Percentiles rank a stretch among this genome's conserved stretches.
Conservation (phyloP, 495 filamentous ascomycete species). For the Amorphotheca resinae region DNA sequence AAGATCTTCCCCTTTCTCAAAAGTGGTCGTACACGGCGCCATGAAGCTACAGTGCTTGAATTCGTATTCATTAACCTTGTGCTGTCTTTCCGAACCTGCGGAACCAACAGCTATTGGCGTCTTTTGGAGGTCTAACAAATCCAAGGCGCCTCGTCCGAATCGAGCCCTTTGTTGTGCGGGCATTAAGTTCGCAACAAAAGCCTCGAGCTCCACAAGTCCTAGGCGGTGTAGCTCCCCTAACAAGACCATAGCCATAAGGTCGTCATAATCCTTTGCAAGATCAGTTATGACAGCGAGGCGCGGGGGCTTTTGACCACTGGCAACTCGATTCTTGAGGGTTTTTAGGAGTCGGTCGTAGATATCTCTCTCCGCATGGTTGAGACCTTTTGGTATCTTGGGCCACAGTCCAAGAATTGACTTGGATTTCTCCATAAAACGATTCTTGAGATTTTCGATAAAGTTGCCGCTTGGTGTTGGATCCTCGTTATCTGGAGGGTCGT, state of each 20-base stretch:
- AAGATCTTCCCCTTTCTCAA: constrained; percentile 10
- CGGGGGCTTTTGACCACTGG: not conserved
- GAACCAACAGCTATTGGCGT: constrained; percentile 13
- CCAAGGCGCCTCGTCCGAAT: constrained; percentile 16
- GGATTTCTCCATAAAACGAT: not conserved
- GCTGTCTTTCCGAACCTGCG: constrained; percentile 1
- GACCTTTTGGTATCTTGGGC: not conserved
- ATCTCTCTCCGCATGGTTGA: not conserved
- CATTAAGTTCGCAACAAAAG: constrained; percentile 17
- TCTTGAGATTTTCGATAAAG: not conserved
- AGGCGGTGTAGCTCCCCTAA: constrained; percentile 6
- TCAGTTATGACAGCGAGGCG: constrained; percentile 4
- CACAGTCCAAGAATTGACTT: not conserved
- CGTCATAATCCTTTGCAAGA: constrained; percentile 6
- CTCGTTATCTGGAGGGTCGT: not conserved
- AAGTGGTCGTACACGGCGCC: not conserved
- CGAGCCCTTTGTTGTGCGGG: constrained; percentile 8
- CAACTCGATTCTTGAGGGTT: not conserved
- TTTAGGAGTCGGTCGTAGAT: not conserved
- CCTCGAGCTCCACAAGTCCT: constrained; percentile 11
- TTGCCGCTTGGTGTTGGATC: not conserved
- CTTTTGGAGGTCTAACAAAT: constrained; percentile 10
- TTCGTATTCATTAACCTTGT: constrained; percentile 9
- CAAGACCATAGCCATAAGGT: constrained; percentile 6
- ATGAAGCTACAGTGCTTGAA: constrained; percentile 11